Conservation (phyloP, 768 basidiomycete species). For the Dioszegia hungarica region DNA sequence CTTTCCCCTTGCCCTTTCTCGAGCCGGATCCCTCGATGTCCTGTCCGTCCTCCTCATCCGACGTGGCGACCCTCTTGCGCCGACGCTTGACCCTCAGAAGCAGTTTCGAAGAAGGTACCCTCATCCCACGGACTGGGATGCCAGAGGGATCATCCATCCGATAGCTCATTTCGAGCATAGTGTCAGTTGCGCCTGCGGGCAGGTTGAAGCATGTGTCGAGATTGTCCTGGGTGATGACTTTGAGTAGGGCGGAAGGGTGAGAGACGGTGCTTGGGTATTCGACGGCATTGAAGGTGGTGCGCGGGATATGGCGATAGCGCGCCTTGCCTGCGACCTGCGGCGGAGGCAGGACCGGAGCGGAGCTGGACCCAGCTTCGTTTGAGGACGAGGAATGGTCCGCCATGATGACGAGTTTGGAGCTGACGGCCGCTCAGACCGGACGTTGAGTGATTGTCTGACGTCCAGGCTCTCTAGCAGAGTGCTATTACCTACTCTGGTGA, state of each 20-base stretch:
- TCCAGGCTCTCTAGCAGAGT: no score
- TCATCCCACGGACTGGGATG: constrained; percentile 78
- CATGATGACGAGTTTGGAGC: no score
- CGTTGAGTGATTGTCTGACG: no score
- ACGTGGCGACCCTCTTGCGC: constrained; percentile 53
- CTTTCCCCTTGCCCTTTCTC: constrained; percentile 7
- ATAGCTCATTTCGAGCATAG: constrained; percentile 68
- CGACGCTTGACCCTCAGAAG: constrained; percentile 76
- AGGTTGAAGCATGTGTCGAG: constrained; percentile 67
- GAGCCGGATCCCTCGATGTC: neutral
- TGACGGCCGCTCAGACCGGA: no score
- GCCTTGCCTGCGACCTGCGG: constrained; percentile 7
- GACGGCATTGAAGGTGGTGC: constrained; percentile 65
- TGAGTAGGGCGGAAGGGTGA: constrained; percentile 60
- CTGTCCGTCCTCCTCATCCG: constrained; percentile 23
- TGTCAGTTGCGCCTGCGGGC: constrained; percentile 41
- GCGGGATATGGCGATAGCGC: constrained; percentile 33
- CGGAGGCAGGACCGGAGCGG: no score
- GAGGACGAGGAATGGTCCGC: constrained; percentile 7
- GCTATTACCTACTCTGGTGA: no score
- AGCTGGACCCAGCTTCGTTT: neutral
- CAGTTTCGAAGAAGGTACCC: constrained; percentile 72
- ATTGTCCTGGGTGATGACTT: constrained; percentile 60
- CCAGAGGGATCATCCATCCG: constrained; percentile 69
- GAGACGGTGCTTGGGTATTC: constrained; percentile 87